These are phyloP conservation scores for Trichoderma orchidacearum DNA, from an alignment of 495 filamentous ascomycete species.

Conservation along the genomic window DNA sequence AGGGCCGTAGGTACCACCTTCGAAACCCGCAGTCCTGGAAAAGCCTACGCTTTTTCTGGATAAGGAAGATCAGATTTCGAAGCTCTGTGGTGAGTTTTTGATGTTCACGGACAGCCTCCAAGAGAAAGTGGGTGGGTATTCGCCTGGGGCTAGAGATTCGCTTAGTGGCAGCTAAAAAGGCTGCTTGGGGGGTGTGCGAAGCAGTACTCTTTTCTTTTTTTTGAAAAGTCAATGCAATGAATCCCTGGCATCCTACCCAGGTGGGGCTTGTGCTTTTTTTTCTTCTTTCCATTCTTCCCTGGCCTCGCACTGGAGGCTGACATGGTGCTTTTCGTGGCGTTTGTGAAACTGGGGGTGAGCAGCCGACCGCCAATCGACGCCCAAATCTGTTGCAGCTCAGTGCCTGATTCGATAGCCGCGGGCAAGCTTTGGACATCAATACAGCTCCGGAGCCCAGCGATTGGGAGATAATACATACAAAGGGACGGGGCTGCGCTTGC, in stretches of 20 bases:
- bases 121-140: neutral
- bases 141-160: neutral
- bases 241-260: neutral
- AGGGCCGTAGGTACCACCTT: neutral
- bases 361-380: neutral
- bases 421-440: slow-evolving; percentile 3
- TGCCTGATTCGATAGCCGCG: neutral
- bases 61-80: neutral
- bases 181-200: neutral
- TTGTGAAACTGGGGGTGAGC: neutral
- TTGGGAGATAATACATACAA: neutral
- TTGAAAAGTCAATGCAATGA: neutral
- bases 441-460: slow-evolving; percentile 2
- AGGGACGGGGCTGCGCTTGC: neutral
- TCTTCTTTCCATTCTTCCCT: neutral
- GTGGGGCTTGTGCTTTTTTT: neutral
- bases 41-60: neutral
- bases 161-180: no score
- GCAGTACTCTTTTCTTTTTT: no score
- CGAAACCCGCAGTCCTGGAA: neutral
- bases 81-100: neutral
- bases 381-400: neutral
- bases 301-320: neutral
- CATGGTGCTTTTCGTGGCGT: neutral
- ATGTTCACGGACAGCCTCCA: neutral